phyloP scores from a whole-genome alignment of 805 yeast genomes.

The Sugiyamaella boreocaroliniensis region DNA sequence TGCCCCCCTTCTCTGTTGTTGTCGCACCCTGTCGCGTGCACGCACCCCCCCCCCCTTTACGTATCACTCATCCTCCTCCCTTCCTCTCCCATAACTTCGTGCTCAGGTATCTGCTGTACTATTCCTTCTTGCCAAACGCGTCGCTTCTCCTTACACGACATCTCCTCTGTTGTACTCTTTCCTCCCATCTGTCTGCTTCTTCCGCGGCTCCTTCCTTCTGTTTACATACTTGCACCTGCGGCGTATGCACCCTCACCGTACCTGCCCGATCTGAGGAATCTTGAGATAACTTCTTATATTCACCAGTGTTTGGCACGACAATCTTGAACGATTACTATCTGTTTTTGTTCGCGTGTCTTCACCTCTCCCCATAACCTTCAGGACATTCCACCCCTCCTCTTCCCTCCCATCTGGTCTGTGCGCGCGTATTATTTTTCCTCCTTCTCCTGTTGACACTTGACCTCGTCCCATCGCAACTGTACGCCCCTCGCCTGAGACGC shows the following conservation, averaged over 20 bases:
- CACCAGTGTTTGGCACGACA: background rate
- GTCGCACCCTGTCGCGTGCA: no score
- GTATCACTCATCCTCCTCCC: no score
- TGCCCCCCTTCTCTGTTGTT: background rate
- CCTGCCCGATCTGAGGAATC: background rate
- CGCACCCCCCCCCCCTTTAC: no score
- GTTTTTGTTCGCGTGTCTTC: background rate
- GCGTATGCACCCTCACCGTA: background rate
- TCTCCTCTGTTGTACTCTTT: no score
- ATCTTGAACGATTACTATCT: background rate
- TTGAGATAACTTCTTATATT: background rate
- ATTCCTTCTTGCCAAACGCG: no score
- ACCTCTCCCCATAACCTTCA: background rate
- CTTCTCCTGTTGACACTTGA: background rate
- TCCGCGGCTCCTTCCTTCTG: background rate
- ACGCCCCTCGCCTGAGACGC: no score
- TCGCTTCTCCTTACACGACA: no score
- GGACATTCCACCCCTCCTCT: background rate
- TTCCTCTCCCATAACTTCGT: no score
- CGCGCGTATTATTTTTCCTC: background rate
- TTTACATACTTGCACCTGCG: background rate
- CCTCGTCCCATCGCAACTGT: no score
- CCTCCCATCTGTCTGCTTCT: no score
- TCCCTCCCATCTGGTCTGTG: background rate
- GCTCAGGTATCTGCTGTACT: no score